Evolutionary conservation across 441 rosid species (phyloP), one percentile per base, ranked within the genome.

Genomic region (Populus hybrid): DNA sequence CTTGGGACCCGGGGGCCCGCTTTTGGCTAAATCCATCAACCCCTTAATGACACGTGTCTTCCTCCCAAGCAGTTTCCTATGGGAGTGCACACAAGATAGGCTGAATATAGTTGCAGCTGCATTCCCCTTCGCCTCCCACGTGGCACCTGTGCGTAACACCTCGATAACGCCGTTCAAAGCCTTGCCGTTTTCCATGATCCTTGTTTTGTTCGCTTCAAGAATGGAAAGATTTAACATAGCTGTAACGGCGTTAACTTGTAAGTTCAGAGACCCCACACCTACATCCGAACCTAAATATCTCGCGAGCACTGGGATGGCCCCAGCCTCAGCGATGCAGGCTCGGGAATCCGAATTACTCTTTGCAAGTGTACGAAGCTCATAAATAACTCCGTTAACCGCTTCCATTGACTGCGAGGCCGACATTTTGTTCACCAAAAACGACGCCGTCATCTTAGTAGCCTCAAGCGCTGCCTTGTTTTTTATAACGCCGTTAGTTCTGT

Each of bases 81-180:
- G 86, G 3, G 90, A 79, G 28, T 82, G 85, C 18, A 87, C 84
- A 7, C 87, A 77, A 0, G 92, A 86, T 73, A 95, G 75, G 85
- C 99, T 89, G 81, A 90, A 93, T 31, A 95, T 76, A 2, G 98
- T 88, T 3, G 97, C 97, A 0, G 98, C 98, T 0, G 97, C 97
- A 33, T 93, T 92, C 9, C 90, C 95, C 76, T 93, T 93, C 7
- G 95, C 97, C 85, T 93, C 97, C 97, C 94, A 93, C 45, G 93
- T 90, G 68, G 91, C 88, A 3, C 98, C 98, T 6, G 91, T 88
- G n/a, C 91, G 85, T 9, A 94, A 26, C 72, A 94, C 95, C 82
- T 93, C 98, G 23, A 94, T 83, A 35, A 94, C 85, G 21, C 97
- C 94, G 85, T 90, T 93, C 64, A 93, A 72, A 6, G 92, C 93